Base-by-base conservation (phyloP, 352 stramenopile species). In the Globisporangium apiculatum region DNA sequence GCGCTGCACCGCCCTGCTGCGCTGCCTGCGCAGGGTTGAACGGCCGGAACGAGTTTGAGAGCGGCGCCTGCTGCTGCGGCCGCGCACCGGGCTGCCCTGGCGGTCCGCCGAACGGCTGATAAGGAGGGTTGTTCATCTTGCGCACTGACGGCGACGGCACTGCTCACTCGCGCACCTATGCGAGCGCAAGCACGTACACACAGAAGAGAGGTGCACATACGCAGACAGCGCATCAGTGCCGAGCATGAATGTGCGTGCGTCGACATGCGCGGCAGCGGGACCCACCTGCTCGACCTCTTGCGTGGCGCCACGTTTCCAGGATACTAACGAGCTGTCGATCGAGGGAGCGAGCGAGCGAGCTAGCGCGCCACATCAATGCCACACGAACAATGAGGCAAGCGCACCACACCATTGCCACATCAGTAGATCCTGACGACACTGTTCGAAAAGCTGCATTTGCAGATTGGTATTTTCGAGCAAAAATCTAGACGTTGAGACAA, bases 11-110 rank as follows among this genome's bases (percentile, higher is more conserved):
- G 69, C 9, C 9, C 36, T 50, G 12, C 7, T 17, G 48, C 42
- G 69, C 62, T 42, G 42, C 55, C 54, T 69, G 54, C 24, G 62
- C 74, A 3, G 82, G 75, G 63, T 91, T 89, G 51, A 91, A 89
- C 49, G 76, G 78, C 17, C 78, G 77, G 60, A 88, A 90, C 0
- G 75, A 68, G 55, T 67, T 65, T 9, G 68, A 58, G 7, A 55
- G 66, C 38, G 72, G 73, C 45, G 54, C 59, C 14, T 81, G 73
- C 51, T 64, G 66, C 57, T 73, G 62, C 47, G 64, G 66, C 14
- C 24, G 57, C 18, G 52, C 45, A 40, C 66, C 74, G 35, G 63
- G 66, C 6, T 69, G 73, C 31, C 59, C 53, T 31, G 64, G 68
- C 48, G 58, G 63, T 48, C 64, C 74, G 54, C 78, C 80, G 65